Percentiles rank a stretch among this genome's conserved stretches.
phyloP scores from a whole-genome alignment of 2,329 filamentous ascomycete species.

The Paraphaeosphaeria minitans region DNA sequence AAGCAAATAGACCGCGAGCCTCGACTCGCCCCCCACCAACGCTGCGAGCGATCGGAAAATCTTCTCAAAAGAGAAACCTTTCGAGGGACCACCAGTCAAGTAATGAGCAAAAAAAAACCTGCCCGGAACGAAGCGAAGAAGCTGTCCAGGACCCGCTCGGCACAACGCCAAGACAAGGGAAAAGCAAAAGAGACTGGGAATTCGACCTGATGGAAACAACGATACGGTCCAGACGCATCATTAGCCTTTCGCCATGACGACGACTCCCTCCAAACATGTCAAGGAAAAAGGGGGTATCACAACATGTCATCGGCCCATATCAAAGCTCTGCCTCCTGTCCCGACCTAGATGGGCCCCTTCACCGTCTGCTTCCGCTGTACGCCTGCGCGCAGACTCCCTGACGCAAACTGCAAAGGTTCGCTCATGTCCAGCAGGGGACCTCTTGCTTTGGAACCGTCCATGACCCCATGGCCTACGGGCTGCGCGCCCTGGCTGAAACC shows the following conservation, averaged over 20 bases:
- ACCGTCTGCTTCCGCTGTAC: constrained; percentile 40
- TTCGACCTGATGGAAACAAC: not conserved
- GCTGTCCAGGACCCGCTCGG: not conserved
- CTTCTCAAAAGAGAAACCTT: not conserved
- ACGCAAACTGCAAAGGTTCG: constrained; percentile 50
- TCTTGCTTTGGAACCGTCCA: constrained; percentile 51
- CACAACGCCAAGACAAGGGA: not conserved
- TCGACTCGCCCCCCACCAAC: not conserved
- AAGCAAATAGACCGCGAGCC: not conserved
- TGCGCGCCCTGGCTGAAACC: constrained; percentile 48
- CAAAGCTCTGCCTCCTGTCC: constrained; percentile 31
- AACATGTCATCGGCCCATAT: constrained; percentile 16
- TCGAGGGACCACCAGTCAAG: not conserved
- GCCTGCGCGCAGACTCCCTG: constrained; percentile 56
- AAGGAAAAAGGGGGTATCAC: constrained; percentile 7
- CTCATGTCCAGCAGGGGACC: constrained; percentile 54
- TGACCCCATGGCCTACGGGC: constrained; percentile 51
- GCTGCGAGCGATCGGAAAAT: not conserved
- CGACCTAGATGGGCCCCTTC: constrained; percentile 46
- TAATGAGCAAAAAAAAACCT: not conserved
- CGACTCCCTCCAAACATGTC: not conserved
- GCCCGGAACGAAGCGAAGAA: not conserved
- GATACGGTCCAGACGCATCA: not conserved
- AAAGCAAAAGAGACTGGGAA: not conserved
- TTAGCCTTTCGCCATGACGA: not conserved